phyloP scores from a whole-genome alignment of 306 rosid genomes.

The Acmispon strigosus region DNA sequence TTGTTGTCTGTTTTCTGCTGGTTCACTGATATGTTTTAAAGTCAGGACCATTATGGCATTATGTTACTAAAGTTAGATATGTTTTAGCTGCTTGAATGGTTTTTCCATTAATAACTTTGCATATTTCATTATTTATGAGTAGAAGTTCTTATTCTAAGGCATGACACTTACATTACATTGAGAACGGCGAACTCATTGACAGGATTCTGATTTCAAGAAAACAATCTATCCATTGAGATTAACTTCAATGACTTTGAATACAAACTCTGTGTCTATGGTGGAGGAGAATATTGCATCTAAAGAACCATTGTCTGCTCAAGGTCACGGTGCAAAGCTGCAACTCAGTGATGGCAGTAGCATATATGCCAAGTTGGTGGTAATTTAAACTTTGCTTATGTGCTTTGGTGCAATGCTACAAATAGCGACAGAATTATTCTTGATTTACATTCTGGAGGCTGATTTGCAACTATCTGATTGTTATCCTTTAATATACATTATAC shows the following conservation, averaged over 20 bases:
- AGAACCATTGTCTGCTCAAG: conserved; percentile 31
- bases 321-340: conserved; percentile 59
- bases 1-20: background rate
- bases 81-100: background rate
- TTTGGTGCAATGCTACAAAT: background rate
- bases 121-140: background rate
- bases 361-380: conserved; percentile 90
- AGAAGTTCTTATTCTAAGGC: background rate
- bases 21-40: conserved; percentile 6
- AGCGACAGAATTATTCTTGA: background rate
- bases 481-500: conserved; percentile 9
- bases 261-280: conserved; percentile 36
- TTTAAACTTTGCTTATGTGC: background rate
- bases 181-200: conserved; percentile 28
- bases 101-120: conserved; percentile 5
- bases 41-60: background rate
- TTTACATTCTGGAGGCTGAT: background rate
- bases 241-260: conserved; percentile 48
- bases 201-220: conserved; percentile 66
- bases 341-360: conserved; percentile 75
- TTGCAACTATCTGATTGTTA: conserved; percentile 11
- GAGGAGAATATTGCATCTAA: conserved; percentile 27
- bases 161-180: conserved; percentile 8
- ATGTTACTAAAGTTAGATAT: background rate
- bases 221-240: conserved; percentile 60